Conservation (phyloP, 2,329 filamentous ascomycete species). For the Aspergillus fijiensis region DNA sequence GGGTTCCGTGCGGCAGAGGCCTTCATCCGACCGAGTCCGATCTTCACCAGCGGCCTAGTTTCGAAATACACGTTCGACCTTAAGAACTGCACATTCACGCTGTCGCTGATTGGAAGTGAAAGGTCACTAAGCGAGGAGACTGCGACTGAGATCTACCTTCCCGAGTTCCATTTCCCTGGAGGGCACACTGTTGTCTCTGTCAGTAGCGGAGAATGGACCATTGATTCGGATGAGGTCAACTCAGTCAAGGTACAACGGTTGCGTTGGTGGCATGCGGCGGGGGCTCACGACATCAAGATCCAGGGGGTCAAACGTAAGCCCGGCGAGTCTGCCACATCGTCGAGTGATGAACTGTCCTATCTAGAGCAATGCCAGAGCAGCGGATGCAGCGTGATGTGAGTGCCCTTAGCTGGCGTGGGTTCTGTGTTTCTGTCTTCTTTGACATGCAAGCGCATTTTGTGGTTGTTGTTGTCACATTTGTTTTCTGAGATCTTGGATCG, state of each 20-base stretch:
- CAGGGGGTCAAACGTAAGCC: conserved; percentile 67
- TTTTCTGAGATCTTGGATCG: too few relatives aligned
- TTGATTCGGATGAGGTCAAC: conserved; percentile 70
- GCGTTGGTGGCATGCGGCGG: conserved; percentile 89
- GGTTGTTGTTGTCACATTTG: too few relatives aligned
- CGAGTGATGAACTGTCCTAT: conserved; percentile 74
- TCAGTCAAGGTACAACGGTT: conserved; percentile 71
- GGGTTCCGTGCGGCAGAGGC: conserved; percentile 91
- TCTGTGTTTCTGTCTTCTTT: too few relatives aligned
- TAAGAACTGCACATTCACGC: conserved; percentile 70
- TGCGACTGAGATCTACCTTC: conserved; percentile 82
- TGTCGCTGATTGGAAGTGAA: conserved; percentile 64
- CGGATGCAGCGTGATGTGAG: conserved; percentile 53
- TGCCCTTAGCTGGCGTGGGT: too few relatives aligned
- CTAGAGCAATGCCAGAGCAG: conserved; percentile 60
- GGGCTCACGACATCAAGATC: conserved; percentile 76
- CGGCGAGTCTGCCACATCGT: conserved; percentile 43
- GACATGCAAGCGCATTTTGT: too few relatives aligned
- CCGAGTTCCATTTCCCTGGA: conserved; percentile 87
- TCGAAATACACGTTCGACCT: conserved; percentile 78
- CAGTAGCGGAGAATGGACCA: conserved; percentile 85
- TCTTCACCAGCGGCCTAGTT: conserved; percentile 70
- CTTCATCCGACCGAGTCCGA: conserved; percentile 81
- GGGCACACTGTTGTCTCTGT: conserved; percentile 70
- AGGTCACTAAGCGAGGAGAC: conserved; percentile 59